A percentile compares a stretch with the other conserved stretches of the same genome.
These are phyloP conservation scores for Backusella morwellensis DNA, from an alignment of 192 early-diverging fungal genomes.

Conservation along the genomic window DNA sequence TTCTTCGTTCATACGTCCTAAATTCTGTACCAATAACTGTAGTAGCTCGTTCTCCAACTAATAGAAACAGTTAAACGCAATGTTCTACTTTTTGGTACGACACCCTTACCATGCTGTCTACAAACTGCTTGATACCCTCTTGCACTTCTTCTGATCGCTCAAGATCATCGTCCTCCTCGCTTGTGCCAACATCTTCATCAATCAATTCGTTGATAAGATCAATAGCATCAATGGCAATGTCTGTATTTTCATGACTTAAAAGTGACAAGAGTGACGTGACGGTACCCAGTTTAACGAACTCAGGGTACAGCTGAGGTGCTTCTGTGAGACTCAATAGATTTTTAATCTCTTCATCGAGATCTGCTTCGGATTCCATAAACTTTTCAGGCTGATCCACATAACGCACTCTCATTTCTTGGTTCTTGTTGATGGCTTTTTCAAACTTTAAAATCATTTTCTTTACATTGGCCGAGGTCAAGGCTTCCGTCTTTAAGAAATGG, in stretches of 20 bases:
- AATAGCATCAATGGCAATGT: constrained; percentile 83
- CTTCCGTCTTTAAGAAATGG: constrained; percentile 11
- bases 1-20: constrained; percentile 75
- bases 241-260: constrained; percentile 91
- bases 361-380: constrained; percentile 95
- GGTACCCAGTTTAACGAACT: constrained; percentile 68
- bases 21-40: constrained; percentile 76
- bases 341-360: constrained; percentile 90
- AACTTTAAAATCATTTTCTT: constrained; percentile 79
- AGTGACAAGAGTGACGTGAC: constrained; percentile 67
- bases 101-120: constrained; percentile 55
- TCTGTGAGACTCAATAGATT: constrained; percentile 71
- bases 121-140: constrained; percentile 63
- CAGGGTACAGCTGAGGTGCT: constrained; percentile 75
- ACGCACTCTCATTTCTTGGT: constrained; percentile 83
- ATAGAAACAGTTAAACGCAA: not conserved
- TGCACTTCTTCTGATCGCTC: constrained; percentile 52
- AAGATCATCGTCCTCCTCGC: constrained; percentile 57
- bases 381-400: constrained; percentile 70
- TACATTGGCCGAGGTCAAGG: constrained; percentile 64
- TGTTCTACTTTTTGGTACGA: not conserved
- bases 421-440: constrained; percentile 84
- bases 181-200: constrained; percentile 78
- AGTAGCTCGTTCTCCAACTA: constrained; percentile 63
- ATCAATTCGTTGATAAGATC: constrained; percentile 89